Base-by-base conservation (phyloP, 306 rosid species). In the Macrotyloma uniflorum region DNA sequence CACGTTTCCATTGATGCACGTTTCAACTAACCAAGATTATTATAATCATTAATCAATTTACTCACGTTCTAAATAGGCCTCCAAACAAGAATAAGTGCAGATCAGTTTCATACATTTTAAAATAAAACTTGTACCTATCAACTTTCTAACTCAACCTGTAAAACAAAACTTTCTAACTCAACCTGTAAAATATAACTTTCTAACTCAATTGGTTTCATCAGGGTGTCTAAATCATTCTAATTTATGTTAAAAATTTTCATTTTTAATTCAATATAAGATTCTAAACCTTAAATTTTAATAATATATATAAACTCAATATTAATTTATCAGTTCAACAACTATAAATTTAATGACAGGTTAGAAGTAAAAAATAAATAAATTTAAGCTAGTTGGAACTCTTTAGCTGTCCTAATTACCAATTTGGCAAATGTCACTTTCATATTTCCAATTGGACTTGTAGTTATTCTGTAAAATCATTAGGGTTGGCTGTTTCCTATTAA, bases 1-100 rank as follows among this genome's bases (percentile, higher is more conserved):
- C 74, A 65, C 73, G 66, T 76, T 77, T 66, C 35, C 49, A 32
- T 64, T 76, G 1, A 76, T 15, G 36, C 72, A 64, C 42, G 32
- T 70, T 38, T 74, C 43, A 18, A 42, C 46, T 3, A 7, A 14
- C 0, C 2, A 12, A 18, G 11, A 0, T 28, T 20, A n/a, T 61
- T n/a, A 10, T 45, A 22, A 35, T 40, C 33, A 26, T 77, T 18
- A 8, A 67, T 24, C 4, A 28, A 57, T 68, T 78, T 33, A 40
- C 7, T 28, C 76, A 42, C 43, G 43, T 38, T 38, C 13, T 10
- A 38, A 9, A 38, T 38, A 38, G 0, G 10, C 42, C 42, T 36
- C 42, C 42, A 36, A 36, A 8, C 42, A 8, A 8, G 2, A 8
- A 38, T 38, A 38, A 38, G 33, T 30, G 33, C 33, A 30, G 3